Percentiles rank a stretch among this genome's conserved stretches.
phyloP scores from a whole-genome alignment of 2,329 filamentous ascomycete species.

The Microsporum canis region DNA sequence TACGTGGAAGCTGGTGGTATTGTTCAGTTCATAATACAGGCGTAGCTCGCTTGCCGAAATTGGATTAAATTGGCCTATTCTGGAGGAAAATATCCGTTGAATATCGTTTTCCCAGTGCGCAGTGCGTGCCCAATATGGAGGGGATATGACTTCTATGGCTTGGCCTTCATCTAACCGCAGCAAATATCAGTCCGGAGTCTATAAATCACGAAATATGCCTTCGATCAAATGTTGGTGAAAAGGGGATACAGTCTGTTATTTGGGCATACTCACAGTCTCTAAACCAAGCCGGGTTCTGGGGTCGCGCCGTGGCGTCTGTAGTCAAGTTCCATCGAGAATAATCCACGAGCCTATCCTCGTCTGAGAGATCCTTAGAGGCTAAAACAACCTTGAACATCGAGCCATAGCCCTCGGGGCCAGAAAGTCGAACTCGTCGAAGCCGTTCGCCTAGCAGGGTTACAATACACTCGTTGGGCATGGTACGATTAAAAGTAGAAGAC shows the following conservation, averaged over 20 bases:
- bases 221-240: not conserved
- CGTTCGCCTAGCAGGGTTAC: constrained; percentile 8
- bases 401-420: constrained; percentile 7
- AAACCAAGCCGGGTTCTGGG: constrained; percentile 12
- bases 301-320: constrained; percentile 6
- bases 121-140: constrained; percentile 8
- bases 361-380: not conserved
- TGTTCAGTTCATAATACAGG: constrained; percentile 12
- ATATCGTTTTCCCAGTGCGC: constrained; percentile 12
- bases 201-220: not conserved
- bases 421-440: constrained; percentile 7
- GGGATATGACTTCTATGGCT: constrained; percentile 14
- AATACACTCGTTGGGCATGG: constrained; percentile 3
- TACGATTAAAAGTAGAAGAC: constrained; percentile 7
- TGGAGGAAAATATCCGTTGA: constrained; percentile 11
- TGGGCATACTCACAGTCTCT: constrained; percentile 9
- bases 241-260: not conserved
- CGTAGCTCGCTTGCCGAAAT: constrained; percentile 8
- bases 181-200: not conserved
- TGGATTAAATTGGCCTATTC: constrained; percentile 9
- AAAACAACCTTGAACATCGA: constrained; percentile 6
- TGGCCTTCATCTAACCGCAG: constrained; percentile 11
- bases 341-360: not conserved
- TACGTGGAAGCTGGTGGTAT: constrained; percentile 12
- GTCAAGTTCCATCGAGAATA: constrained; percentile 11